phyloP scores from a whole-genome alignment of 2,329 filamentous ascomycete genomes.

The Penicillium sp. region DNA sequence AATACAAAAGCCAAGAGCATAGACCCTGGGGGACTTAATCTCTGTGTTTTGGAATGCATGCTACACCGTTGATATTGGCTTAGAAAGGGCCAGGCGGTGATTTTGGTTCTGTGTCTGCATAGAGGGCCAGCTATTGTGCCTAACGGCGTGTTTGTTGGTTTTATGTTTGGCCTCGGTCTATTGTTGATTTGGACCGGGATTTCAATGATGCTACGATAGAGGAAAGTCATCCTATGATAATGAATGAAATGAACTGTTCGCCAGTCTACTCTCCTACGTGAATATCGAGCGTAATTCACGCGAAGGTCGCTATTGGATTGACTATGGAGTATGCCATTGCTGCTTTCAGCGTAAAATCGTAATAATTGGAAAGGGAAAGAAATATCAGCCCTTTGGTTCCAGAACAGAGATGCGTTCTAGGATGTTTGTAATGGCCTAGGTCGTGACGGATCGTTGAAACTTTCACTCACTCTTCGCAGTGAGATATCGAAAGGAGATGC shows the following conservation, averaged over 20 bases:
- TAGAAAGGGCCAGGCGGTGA: not conserved
- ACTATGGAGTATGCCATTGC: too few relatives aligned
- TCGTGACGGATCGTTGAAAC: too few relatives aligned
- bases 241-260: constrained; percentile 14
- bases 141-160: constrained; percentile 9
- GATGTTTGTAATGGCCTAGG: too few relatives aligned
- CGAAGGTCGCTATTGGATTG: too few relatives aligned
- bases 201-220: constrained; percentile 26
- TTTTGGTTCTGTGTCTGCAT: constrained; percentile 1
- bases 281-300: too few relatives aligned
- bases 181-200: constrained; percentile 4
- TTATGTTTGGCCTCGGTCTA: constrained; percentile 8
- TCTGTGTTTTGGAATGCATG: not conserved
- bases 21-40: not conserved
- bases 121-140: not conserved
- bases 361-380: too few relatives aligned
- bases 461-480: too few relatives aligned
- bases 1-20: constrained; percentile 8
- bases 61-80: not conserved
- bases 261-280: too few relatives aligned
- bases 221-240: constrained; percentile 24
- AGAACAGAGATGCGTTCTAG: too few relatives aligned
- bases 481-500: too few relatives aligned
- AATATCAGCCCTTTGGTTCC: too few relatives aligned
- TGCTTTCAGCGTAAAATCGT: too few relatives aligned